phyloP scores from a whole-genome alignment of 177 flowering plant genomes.

The Vitis hybrid region DNA sequence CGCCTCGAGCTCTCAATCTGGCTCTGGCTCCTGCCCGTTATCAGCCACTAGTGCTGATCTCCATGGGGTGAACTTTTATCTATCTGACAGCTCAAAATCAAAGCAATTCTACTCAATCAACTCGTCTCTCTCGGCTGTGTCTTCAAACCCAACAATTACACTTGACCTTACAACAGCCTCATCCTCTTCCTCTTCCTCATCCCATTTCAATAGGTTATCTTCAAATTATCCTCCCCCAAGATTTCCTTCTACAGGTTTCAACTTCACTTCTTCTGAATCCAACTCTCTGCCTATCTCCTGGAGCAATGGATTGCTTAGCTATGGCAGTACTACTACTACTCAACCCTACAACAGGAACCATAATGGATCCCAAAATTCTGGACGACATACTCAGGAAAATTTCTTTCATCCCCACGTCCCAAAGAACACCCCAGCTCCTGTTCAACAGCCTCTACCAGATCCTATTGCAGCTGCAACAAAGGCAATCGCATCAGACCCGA shows the following conservation, averaged over 20 bases:
- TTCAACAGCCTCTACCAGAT: conserved; percentile 36
- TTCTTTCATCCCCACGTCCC: conserved; percentile 47
- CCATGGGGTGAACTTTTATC: conserved; percentile 56
- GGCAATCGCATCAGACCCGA: conserved; percentile 82
- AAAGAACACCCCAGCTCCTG: conserved; percentile 29
- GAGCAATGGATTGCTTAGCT: conserved; percentile 42
- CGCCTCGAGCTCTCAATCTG: conserved; percentile 44
- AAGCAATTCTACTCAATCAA: conserved; percentile 56
- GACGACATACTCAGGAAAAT: conserved; percentile 34
- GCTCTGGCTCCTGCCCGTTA: background rate
- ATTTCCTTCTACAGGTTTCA: conserved; percentile 53
- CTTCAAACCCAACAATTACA: conserved; percentile 79
- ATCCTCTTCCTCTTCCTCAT: conserved; percentile 31
- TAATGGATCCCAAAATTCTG: conserved; percentile 32
- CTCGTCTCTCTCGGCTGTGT: conserved; percentile 46
- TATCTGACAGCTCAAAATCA: conserved; percentile 48
- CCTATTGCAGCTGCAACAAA: conserved; percentile 74
- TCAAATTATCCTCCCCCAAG: conserved; percentile 32
- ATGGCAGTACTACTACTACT: conserved; percentile 21
- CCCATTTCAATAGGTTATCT: conserved; percentile 42
- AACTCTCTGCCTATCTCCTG: conserved; percentile 46
- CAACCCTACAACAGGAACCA: conserved; percentile 42
- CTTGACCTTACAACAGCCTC: conserved; percentile 69
- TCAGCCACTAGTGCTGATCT: conserved; percentile 29
- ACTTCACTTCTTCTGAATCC: conserved; percentile 50